Base-by-base conservation (phyloP, 2,329 filamentous ascomycete genomes). In the Mycosphaerella sp. region DNA sequence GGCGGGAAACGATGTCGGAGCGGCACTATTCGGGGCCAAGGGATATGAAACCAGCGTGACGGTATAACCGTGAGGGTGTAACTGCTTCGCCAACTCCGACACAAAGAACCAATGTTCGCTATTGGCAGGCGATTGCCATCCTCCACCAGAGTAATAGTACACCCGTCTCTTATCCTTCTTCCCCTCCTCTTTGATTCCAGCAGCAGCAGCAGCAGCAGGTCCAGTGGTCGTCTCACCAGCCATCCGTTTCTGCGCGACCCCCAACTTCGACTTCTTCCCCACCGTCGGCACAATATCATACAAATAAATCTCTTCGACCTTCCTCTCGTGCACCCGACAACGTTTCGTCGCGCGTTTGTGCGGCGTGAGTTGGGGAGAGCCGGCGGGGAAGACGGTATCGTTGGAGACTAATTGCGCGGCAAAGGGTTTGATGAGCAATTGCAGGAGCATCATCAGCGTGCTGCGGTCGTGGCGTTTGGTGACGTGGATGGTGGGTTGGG, bases 121-220 rank as follows among this genome's bases (percentile, higher is more conserved):
- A 2, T 71, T 73, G 0, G 80, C 75, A 0, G 76, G 76, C 58
- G 70, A 70, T 55, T 78, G 77, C 76, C 80, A 83, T 3, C 77
- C 78, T 6, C 80, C 80, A 1, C 80, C 80, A 0, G 73, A 72
- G 57, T 81, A 81, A 55, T 82, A 83, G 56, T 79, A 76, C 23
- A 83, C 67, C 4, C 70, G 65, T 56, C 68, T 71, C 9, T n/a
- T 45, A 23, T 46, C 36, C 26, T 17, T 41, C 54, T 36, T 4
- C 46, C 59, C 65, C 43, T 26, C 4, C 26, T 26, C 26, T 2
- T 26, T 4, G 26, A 26, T 26, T 26, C 6, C 26, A 26, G 1
- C 6, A 26, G 26, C 6, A 26, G 26, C 26, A 26, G 4, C 26
- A 26, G 26, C 4, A 26, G 4, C 6, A 4, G 26, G 4, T 4